phyloP scores from a whole-genome alignment of 352 stramenopile species.

The Globisporangium spiculum region DNA sequence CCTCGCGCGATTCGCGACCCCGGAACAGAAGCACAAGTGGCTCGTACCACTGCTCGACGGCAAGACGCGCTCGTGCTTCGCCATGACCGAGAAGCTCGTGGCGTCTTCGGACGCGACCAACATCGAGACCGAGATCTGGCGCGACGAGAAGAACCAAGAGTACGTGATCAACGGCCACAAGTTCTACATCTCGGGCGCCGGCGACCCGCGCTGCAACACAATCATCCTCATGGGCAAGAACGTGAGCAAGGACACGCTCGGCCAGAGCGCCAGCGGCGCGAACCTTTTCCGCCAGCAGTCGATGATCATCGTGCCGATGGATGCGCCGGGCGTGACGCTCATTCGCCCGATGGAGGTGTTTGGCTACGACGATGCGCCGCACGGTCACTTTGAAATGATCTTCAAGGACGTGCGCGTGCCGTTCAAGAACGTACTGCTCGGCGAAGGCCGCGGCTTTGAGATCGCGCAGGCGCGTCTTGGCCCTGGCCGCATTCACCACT shows the following conservation, averaged over 20 bases:
- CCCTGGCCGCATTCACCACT: slow-evolving; percentile 97
- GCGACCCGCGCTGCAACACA: slow-evolving; percentile 94
- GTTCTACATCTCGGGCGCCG: slow-evolving; percentile 96
- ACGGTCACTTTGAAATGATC: slow-evolving; percentile 95
- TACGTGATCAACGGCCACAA: slow-evolving; percentile 96
- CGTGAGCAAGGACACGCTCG: slow-evolving; percentile 22
- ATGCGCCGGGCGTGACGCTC: slow-evolving; percentile 89
- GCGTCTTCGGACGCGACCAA: slow-evolving; percentile 96
- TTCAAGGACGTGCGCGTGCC: slow-evolving; percentile 94
- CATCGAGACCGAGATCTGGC: slow-evolving; percentile 84
- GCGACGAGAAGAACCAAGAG: slow-evolving; percentile 59
- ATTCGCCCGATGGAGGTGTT: slow-evolving; percentile 91
- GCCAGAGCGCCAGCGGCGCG: slow-evolving; percentile 1
- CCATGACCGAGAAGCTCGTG: slow-evolving; percentile 97
- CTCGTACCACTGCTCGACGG: slow-evolving; percentile 92
- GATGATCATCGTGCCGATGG: slow-evolving; percentile 92
- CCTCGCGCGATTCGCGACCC: slow-evolving; percentile 90
- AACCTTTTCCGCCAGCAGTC: slow-evolving; percentile 75
- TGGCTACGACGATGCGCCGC: slow-evolving; percentile 95
- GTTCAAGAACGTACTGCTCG: slow-evolving; percentile 80
- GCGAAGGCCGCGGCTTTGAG: slow-evolving; percentile 86
- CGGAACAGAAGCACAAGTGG: slow-evolving; percentile 91
- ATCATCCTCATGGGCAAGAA: slow-evolving; percentile 85
- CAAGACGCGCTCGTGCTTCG: slow-evolving; percentile 93
- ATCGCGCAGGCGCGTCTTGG: slow-evolving; percentile 92